phyloP scores from a whole-genome alignment of 2,329 filamentous ascomycete genomes.

The Grosmannia huntii region DNA sequence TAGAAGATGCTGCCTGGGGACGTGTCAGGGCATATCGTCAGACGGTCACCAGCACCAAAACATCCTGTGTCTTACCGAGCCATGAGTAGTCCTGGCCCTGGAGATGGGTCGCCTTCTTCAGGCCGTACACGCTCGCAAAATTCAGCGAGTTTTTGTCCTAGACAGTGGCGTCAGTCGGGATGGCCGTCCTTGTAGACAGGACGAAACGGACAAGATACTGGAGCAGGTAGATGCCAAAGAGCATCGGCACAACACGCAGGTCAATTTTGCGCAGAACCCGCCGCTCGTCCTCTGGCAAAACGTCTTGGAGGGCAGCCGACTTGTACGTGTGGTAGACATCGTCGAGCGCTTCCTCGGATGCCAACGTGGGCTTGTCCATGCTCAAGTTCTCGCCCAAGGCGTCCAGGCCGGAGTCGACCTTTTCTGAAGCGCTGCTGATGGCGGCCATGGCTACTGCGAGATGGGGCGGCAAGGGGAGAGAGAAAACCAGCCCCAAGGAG shows the following conservation, averaged over 20 bases:
- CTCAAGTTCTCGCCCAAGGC: neutral
- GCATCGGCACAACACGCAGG: slow-evolving; percentile 36
- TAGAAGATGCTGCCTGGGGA: slow-evolving; percentile 4
- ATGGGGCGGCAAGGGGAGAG: neutral
- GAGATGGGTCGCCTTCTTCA: slow-evolving; percentile 11
- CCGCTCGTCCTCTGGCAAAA: slow-evolving; percentile 15
- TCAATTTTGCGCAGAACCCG: slow-evolving; percentile 44
- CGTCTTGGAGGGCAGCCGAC: slow-evolving; percentile 7
- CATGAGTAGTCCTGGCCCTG: slow-evolving; percentile 22
- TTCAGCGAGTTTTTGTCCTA: slow-evolving; percentile 29
- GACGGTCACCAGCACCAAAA: neutral
- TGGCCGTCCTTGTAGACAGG: neutral
- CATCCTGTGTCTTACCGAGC: slow-evolving; percentile 9
- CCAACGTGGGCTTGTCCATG: neutral
- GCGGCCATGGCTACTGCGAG: neutral
- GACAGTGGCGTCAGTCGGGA: neutral
- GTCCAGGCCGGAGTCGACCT: neutral
- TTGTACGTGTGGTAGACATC: slow-evolving; percentile 21
- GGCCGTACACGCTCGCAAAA: slow-evolving; percentile 10
- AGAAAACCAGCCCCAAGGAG: neutral
- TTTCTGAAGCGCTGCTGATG: neutral
- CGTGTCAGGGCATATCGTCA: slow-evolving; percentile 7
- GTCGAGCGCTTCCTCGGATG: slow-evolving; percentile 13
- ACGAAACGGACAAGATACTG: slow-evolving; percentile 46
- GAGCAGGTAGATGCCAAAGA: slow-evolving; percentile 45